A percentile compares a stretch with the other conserved stretches of the same genome.
phyloP scores from a whole-genome alignment of 371 early-diverging fungal genomes.

The Chytridium lagenaria region DNA sequence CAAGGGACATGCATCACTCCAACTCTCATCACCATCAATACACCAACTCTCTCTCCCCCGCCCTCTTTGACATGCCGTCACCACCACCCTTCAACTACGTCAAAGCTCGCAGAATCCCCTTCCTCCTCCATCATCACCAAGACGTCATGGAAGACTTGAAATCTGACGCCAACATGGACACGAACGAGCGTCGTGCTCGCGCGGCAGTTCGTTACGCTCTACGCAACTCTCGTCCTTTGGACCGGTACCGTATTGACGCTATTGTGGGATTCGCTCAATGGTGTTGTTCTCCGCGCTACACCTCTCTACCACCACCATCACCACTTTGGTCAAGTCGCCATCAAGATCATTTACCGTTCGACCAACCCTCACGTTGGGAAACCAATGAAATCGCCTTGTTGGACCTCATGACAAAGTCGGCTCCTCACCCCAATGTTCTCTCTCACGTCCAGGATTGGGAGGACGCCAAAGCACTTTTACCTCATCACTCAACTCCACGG shows the following conservation, averaged over 20 bases:
- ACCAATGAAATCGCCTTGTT: not conserved
- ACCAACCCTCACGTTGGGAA: not conserved
- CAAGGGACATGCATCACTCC: too few species aligned
- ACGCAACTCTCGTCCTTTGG: not conserved
- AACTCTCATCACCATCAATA: not conserved
- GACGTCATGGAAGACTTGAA: not conserved
- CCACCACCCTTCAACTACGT: too few species aligned
- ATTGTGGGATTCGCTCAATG: conserved; percentile 25
- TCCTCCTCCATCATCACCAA: too few species aligned
- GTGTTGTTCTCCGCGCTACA: conserved; percentile 11
- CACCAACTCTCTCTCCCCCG: not conserved
- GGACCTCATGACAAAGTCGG: not conserved
- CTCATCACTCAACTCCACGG: conserved; percentile 34
- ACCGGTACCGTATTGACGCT: conserved; percentile 3
- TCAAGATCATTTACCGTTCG: conserved; percentile 36
- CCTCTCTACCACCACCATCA: too few species aligned
- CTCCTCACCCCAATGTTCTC: conserved; percentile 15
- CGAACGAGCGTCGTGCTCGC: conserved; percentile 11
- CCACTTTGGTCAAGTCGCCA: too few species aligned
- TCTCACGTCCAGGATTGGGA: conserved; percentile 19
- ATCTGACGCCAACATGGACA: not conserved
- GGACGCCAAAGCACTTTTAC: conserved; percentile 34
- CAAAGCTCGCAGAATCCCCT: too few species aligned
- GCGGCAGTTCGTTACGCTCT: conserved; percentile 17
- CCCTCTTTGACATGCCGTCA: too few species aligned